Evolutionary conservation across 768 basidiomycete genomes (phyloP).

Genomic region (Tephrocybe sp.): DNA sequence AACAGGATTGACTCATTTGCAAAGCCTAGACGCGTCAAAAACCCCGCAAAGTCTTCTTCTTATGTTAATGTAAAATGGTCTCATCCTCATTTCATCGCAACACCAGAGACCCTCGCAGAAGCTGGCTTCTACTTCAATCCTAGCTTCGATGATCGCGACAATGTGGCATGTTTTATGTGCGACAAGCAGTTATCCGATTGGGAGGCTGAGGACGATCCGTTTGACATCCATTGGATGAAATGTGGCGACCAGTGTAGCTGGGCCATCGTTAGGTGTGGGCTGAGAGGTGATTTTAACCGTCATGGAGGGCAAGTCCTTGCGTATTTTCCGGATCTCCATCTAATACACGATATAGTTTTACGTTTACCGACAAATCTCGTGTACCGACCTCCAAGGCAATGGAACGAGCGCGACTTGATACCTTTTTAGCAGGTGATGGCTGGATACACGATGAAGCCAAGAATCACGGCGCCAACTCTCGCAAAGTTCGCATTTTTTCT

Average conservation of each 20-base stretch:
- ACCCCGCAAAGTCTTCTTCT: constrained; percentile 48
- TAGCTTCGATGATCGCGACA: constrained; percentile 64
- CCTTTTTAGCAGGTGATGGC: constrained; percentile 52
- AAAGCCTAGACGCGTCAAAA: constrained; percentile 62
- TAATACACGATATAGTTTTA: constrained; percentile 44
- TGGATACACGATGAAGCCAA: constrained; percentile 71
- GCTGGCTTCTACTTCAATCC: constrained; percentile 91
- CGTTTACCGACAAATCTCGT: constrained; percentile 57
- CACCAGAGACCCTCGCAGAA: constrained; percentile 72
- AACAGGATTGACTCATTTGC: constrained; percentile 68
- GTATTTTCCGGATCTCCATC: neutral
- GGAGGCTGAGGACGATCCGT: constrained; percentile 85
- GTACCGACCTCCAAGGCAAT: constrained; percentile 67
- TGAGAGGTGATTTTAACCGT: constrained; percentile 55
- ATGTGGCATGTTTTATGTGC: constrained; percentile 84
- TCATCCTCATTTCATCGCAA: constrained; percentile 64
- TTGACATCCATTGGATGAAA: constrained; percentile 76
- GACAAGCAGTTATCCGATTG: constrained; percentile 81
- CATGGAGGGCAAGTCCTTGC: constrained; percentile 46
- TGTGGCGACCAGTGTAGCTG: constrained; percentile 69
- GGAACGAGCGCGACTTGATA: constrained; percentile 71
- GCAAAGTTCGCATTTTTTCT: constrained; percentile 45
- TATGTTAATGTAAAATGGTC: constrained; percentile 71
- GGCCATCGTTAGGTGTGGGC: constrained; percentile 78
- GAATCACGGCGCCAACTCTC: constrained; percentile 69